Evolutionary conservation across 768 basidiomycete species (phyloP).

Genomic region (Daedaleopsis sinensis): DNA sequence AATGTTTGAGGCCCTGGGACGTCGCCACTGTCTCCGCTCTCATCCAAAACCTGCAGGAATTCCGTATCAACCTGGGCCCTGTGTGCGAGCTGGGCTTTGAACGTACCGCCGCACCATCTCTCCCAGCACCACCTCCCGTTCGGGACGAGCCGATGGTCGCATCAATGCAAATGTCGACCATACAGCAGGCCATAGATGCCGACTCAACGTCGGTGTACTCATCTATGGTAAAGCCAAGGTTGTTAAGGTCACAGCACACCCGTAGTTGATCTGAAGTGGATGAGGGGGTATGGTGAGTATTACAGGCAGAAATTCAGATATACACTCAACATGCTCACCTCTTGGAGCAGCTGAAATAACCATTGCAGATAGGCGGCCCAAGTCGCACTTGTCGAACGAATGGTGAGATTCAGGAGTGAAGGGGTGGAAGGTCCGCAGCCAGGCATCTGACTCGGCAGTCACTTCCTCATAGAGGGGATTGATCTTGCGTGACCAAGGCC

Average conservation of each 20-base stretch:
- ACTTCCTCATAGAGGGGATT: slow-evolving; percentile 32
- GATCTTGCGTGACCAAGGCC: slow-evolving; percentile 35
- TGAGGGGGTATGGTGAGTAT: too few species aligned
- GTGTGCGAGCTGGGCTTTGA: too few species aligned
- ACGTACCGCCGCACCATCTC: slow-evolving; percentile 24
- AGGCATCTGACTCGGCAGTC: slow-evolving; percentile 31
- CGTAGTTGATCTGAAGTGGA: too few species aligned
- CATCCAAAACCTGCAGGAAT: slow-evolving; percentile 1
- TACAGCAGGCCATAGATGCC: slow-evolving; percentile 10
- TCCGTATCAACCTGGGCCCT: neutral
- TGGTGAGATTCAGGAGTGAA: slow-evolving; percentile 27
- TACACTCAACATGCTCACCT: slow-evolving; percentile 1
- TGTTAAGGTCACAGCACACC: slow-evolving; percentile 21
- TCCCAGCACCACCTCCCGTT: slow-evolving; percentile 22
- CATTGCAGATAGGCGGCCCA: slow-evolving; percentile 7
- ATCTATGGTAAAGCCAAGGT: slow-evolving; percentile 28
- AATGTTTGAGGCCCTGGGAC: slow-evolving; percentile 7
- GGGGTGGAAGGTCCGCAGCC: slow-evolving; percentile 22
- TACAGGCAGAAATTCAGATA: too few species aligned
- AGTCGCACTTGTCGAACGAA: slow-evolving; percentile 25
- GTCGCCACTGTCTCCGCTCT: slow-evolving; percentile 8
- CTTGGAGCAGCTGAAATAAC: slow-evolving; percentile 10
- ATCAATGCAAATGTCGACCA: slow-evolving; percentile 23
- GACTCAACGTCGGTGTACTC: slow-evolving; percentile 25
- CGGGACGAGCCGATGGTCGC: slow-evolving; percentile 24